phyloP scores from a whole-genome alignment of 345 rosid genomes.

The Microthlaspi erraticum region DNA sequence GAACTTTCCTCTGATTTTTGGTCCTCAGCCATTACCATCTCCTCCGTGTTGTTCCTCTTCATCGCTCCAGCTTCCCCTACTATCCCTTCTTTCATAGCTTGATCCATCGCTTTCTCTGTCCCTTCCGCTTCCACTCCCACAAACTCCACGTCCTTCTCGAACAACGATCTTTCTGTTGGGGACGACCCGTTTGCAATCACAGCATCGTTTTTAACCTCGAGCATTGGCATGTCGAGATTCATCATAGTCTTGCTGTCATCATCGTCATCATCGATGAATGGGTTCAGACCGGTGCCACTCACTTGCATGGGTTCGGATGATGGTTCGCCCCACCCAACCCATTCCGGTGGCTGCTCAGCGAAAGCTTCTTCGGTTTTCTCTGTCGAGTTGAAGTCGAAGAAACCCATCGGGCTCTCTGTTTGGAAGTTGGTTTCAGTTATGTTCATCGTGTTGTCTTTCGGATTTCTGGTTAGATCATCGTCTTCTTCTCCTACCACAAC shows the following conservation, averaged over 20 bases:
- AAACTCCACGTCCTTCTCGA: constrained; percentile 96
- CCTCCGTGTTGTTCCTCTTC: constrained; percentile 66
- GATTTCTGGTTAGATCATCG: constrained; percentile 58
- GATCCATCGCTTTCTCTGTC: constrained; percentile 93
- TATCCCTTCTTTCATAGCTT: constrained; percentile 88
- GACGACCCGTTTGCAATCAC: constrained; percentile 47
- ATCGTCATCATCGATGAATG: constrained; percentile 65
- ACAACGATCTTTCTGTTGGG: constrained; percentile 64
- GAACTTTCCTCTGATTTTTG: constrained; percentile 61
- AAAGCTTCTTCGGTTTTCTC: constrained; percentile 63
- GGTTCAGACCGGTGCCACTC: constrained; percentile 74
- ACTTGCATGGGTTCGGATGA: constrained; percentile 54
- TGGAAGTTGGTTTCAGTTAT: constrained; percentile 37
- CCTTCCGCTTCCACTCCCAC: constrained; percentile 92
- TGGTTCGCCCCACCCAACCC: constrained; percentile 90
- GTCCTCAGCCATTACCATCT: constrained; percentile 55
- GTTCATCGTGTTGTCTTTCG: constrained; percentile 43
- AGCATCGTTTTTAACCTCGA: constrained; percentile 51
- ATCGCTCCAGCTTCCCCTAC: constrained; percentile 93
- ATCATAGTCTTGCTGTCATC: constrained; percentile 40
- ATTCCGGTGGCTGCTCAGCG: constrained; percentile 68
- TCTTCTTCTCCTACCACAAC: constrained; percentile 97
- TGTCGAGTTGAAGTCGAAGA: constrained; percentile 51
- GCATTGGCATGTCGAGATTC: constrained; percentile 47
- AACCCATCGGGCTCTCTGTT: constrained; percentile 39